phyloP scores from a whole-genome alignment of 352 stramenopile species.

The Plasmopara muralis region DNA sequence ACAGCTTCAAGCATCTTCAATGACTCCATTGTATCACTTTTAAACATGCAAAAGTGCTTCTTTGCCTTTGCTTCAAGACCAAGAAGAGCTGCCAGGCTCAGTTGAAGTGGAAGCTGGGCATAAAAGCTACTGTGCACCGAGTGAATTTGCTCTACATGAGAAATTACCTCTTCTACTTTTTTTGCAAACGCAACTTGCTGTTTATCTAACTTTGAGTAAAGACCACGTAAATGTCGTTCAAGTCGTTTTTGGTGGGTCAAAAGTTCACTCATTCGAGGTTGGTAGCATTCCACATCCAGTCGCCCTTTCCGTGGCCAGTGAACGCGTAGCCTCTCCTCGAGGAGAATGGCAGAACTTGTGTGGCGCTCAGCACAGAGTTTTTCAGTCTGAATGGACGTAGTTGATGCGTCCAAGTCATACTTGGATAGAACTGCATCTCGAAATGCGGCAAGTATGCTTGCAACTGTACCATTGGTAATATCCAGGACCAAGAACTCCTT shows the following conservation, averaged over 20 bases:
- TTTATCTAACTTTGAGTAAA: slow-evolving; percentile 43
- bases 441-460: slow-evolving; percentile 27
- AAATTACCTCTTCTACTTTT: slow-evolving; percentile 20
- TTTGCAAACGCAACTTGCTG: slow-evolving; percentile 50
- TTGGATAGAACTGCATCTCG: slow-evolving; percentile 38
- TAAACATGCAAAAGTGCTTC: slow-evolving; percentile 46
- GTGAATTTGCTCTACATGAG: slow-evolving; percentile 30
- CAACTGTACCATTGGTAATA: slow-evolving; percentile 18
- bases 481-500: slow-evolving; percentile 32
- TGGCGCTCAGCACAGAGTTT: slow-evolving; percentile 32
- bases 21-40: slow-evolving; percentile 25
- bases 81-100: slow-evolving; percentile 75
- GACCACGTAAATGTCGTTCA: slow-evolving; percentile 52
- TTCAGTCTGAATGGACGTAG: slow-evolving; percentile 18
- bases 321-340: slow-evolving; percentile 82
- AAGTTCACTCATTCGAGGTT: slow-evolving; percentile 81
- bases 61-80: slow-evolving; percentile 81
- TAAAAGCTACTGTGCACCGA: slow-evolving; percentile 48
- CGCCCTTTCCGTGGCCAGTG: slow-evolving; percentile 84
- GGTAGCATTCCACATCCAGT: slow-evolving; percentile 79
- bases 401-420: slow-evolving; percentile 29
- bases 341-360: slow-evolving; percentile 29
- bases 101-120: slow-evolving; percentile 60
- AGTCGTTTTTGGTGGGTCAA: slow-evolving; percentile 67
- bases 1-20: slow-evolving; percentile 19